Evolutionary conservation across 257 asterid genomes (phyloP).

Genomic region (Nicotiana knightiana): DNA sequence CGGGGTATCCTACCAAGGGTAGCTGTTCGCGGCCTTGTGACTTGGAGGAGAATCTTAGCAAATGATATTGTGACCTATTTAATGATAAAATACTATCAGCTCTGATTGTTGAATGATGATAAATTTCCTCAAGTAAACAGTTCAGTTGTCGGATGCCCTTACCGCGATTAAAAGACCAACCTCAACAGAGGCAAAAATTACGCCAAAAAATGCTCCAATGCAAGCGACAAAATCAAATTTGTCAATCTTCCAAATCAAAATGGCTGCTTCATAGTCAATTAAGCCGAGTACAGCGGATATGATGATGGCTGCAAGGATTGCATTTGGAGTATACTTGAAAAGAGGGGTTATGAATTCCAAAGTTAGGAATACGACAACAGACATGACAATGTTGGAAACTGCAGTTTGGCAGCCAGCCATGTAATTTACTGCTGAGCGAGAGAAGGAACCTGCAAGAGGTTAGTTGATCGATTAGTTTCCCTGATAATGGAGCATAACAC

Average conservation of each 20-base stretch:
- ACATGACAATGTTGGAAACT: conserved; percentile 81
- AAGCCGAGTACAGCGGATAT: conserved; percentile 85
- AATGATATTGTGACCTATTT: conserved; percentile 75
- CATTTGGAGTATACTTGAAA: conserved; percentile 80
- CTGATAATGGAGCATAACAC: not conserved
- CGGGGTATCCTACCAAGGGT: conserved; percentile 68
- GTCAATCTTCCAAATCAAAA: conserved; percentile 82
- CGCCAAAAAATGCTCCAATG: conserved; percentile 92
- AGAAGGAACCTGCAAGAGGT: conserved; percentile 66
- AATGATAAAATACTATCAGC: not conserved
- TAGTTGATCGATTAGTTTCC: not conserved
- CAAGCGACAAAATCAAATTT: conserved; percentile 86
- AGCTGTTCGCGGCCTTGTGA: conserved; percentile 90
- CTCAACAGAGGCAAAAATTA: conserved; percentile 70
- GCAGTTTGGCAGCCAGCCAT: conserved; percentile 97
- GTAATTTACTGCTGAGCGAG: conserved; percentile 87
- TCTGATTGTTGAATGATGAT: not conserved
- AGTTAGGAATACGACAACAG: conserved; percentile 66
- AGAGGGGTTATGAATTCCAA: conserved; percentile 71
- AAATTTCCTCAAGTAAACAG: not conserved
- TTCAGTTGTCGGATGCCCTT: conserved; percentile 6
- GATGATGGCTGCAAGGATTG: conserved; percentile 84
- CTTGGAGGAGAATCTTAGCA: conserved; percentile 83
- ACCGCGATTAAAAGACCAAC: conserved; percentile 83
- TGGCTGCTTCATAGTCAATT: conserved; percentile 70